Conservation (phyloP, 495 filamentous ascomycete species). For the Xylaria castorea region DNA sequence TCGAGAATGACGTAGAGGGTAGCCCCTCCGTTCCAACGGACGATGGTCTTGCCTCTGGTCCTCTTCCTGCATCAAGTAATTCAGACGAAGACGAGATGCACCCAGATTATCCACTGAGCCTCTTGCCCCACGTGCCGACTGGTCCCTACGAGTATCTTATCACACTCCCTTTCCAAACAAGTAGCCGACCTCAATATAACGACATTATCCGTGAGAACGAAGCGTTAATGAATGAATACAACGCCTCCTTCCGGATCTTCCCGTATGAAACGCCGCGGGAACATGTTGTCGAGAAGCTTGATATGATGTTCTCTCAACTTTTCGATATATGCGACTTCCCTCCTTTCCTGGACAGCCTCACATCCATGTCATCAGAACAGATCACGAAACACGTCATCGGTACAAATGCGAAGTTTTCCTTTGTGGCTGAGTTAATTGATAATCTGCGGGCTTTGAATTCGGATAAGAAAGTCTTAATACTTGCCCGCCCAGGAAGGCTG, state of each 20-base stretch:
- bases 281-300: constrained; percentile 41
- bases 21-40: constrained; percentile 33
- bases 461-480: constrained; percentile 46
- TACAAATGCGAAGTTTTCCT: constrained; percentile 55
- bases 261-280: constrained; percentile 37
- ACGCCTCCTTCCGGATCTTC: constrained; percentile 36
- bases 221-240: constrained; percentile 43
- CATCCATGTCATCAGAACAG: constrained; percentile 36
- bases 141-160: constrained; percentile 43
- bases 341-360: constrained; percentile 44
- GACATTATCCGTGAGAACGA: constrained; percentile 46
- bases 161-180: constrained; percentile 51
- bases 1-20: constrained; percentile 39
- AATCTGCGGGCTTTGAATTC: constrained; percentile 35
- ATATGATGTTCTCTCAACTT: constrained; percentile 46
- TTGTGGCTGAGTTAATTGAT: constrained; percentile 51
- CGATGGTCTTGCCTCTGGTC: constrained; percentile 30
- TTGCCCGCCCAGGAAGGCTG: constrained; percentile 46
- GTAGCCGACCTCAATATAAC: constrained; percentile 47
- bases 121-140: constrained; percentile 29
- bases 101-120: constrained; percentile 31
- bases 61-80: constrained; percentile 17
- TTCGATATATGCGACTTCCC: constrained; percentile 53
- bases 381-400: constrained; percentile 47
- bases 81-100: constrained; percentile 33